Conservation (phyloP, 2,329 filamentous ascomycete species). For the Nemania abortiva region DNA sequence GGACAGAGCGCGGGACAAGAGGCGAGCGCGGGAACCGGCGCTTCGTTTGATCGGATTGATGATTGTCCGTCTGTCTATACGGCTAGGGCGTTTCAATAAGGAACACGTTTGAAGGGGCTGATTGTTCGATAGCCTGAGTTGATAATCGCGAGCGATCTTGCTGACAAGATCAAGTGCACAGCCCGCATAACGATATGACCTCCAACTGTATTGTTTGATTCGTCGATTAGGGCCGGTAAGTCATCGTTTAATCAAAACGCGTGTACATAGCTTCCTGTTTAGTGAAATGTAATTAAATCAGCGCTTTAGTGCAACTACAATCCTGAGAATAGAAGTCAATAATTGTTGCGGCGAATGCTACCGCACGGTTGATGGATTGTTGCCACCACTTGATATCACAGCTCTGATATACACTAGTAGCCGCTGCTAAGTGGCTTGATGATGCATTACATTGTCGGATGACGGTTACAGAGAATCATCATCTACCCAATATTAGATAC, state of each 20-base stretch:
- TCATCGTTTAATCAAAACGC: slow-evolving; percentile 18
- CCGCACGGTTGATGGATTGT: not conserved
- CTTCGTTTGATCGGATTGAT: not conserved
- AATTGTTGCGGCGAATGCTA: slow-evolving; percentile 1
- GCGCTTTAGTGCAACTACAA: not conserved
- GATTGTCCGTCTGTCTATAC: too few relatives aligned
- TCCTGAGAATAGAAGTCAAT: not conserved
- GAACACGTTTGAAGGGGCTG: slow-evolving; percentile 38
- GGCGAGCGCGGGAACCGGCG: slow-evolving; percentile 16
- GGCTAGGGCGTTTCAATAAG: slow-evolving; percentile 33
- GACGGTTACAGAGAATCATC: not conserved
- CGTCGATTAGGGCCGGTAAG: not conserved
- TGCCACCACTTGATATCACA: not conserved
- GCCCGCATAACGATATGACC: slow-evolving; percentile 21
- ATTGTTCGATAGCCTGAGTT: not conserved
- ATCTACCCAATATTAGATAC: slow-evolving; percentile 3
- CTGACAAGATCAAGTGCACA: slow-evolving; percentile 9
- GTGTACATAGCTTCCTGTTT: slow-evolving; percentile 12
- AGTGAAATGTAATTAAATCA: slow-evolving; percentile 1
- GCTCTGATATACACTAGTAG: not conserved
- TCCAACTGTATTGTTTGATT: slow-evolving; percentile 15
- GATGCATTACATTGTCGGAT: not conserved
- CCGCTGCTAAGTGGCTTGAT: not conserved
- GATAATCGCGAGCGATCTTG: slow-evolving; percentile 1
- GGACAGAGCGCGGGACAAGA: too few relatives aligned